phyloP scores from a whole-genome alignment of 2,329 filamentous ascomycete species.

The Aspergillus sp. region DNA sequence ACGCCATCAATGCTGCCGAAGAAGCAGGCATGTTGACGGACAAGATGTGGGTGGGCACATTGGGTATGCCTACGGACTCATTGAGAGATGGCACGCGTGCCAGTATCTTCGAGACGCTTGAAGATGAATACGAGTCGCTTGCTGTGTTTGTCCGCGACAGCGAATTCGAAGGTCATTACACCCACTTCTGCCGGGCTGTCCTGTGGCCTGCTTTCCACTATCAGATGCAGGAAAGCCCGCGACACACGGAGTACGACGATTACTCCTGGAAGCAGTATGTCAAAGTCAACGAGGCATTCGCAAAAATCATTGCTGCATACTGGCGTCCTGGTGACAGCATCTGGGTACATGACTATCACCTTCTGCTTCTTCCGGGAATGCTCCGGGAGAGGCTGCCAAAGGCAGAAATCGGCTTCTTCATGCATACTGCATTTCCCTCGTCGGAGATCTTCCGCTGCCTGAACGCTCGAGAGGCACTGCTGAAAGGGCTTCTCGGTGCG shows the following conservation, averaged over 20 bases:
- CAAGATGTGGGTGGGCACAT: conserved; percentile 82
- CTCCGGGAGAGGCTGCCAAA: conserved; percentile 79
- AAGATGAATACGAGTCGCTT: conserved; percentile 77
- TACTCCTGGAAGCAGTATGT: conserved; percentile 95
- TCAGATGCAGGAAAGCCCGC: conserved; percentile 92
- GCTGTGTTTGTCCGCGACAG: conserved; percentile 84
- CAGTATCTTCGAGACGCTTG: conserved; percentile 78
- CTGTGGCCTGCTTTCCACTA: conserved; percentile 97
- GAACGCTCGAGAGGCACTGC: conserved; percentile 75
- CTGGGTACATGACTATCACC: conserved; percentile 95
- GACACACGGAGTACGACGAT: conserved; percentile 95
- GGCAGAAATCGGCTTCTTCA: conserved; percentile 91
- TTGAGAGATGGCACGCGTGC: conserved; percentile 73
- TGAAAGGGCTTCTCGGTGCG: conserved; percentile 88
- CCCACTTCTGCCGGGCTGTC: conserved; percentile 94
- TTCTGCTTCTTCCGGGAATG: conserved; percentile 82
- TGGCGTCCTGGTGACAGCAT: conserved; percentile 91
- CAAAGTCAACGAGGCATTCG: conserved; percentile 87
- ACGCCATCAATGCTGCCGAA: conserved; percentile 78
- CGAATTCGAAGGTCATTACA: conserved; percentile 90
- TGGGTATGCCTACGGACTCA: conserved; percentile 90
- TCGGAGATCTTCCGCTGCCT: conserved; percentile 93
- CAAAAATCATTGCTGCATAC: conserved; percentile 80
- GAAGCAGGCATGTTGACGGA: conserved; percentile 69
- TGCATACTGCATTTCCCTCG: conserved; percentile 92